These are phyloP conservation scores for Amanita subjunquillea DNA, from an alignment of 768 basidiomycete genomes.

Conservation along the genomic window DNA sequence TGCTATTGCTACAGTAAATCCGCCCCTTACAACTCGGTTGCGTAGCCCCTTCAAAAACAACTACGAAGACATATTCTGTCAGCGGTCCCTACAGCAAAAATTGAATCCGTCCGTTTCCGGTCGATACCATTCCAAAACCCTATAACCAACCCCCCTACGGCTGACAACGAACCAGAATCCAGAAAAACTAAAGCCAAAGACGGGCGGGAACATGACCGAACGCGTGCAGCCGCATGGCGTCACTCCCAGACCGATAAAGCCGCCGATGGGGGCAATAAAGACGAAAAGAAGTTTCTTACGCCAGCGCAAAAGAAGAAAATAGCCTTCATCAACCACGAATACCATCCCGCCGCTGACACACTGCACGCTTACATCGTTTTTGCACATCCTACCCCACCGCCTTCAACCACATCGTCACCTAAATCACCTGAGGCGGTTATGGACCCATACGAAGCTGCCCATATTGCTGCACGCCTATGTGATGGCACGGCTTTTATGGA, in stretches of 20 bases:
- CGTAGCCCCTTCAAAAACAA: constrained; percentile 63
- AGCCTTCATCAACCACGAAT: constrained; percentile 88
- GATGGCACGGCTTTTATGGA: constrained; percentile 71
- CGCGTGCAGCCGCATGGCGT: constrained; percentile 53
- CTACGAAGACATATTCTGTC: constrained; percentile 70
- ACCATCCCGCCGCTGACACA: constrained; percentile 67
- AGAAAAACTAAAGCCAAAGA: constrained; percentile 16
- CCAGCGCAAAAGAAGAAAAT: constrained; percentile 86
- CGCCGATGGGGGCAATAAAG: constrained; percentile 30
- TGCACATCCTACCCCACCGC: constrained; percentile 41
- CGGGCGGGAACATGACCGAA: constrained; percentile 41
- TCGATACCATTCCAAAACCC: constrained; percentile 86
- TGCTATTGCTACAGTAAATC: constrained; percentile 3
- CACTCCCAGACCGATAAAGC: constrained; percentile 32
- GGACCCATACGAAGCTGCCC: constrained; percentile 67
- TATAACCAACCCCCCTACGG: constrained; percentile 39
- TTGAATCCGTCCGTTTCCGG: constrained; percentile 90
- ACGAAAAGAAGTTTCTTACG: constrained; percentile 62
- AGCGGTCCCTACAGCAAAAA: constrained; percentile 62
- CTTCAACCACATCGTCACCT: constrained; percentile 37
- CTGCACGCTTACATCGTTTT: constrained; percentile 91
- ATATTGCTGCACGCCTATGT: constrained; percentile 41
- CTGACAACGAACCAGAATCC: constrained; percentile 19
- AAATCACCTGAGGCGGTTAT: constrained; percentile 25
- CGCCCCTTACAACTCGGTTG: background rate